A percentile compares a stretch with the other conserved stretches of the same genome.
phyloP scores from a whole-genome alignment of 2,329 filamentous ascomycete species.

The Colletotrichum cereale region DNA sequence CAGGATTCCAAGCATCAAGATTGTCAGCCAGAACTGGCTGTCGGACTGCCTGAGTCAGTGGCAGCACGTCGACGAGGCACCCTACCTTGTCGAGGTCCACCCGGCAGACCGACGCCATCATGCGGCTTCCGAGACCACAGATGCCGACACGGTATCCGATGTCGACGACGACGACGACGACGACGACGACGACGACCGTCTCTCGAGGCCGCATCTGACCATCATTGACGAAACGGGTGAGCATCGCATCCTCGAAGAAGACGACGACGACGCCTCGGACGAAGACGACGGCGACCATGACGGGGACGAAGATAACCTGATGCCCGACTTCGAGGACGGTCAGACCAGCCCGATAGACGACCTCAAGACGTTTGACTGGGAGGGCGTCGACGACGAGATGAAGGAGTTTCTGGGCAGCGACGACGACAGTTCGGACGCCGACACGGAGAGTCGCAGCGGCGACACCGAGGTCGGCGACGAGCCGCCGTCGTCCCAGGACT shows the following conservation, averaged over 20 bases:
- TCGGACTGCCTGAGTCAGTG: conserved; percentile 87
- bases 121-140: conserved; percentile 49
- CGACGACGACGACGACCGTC: conserved; percentile 42
- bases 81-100: conserved; percentile 82
- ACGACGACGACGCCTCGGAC: conserved; percentile 51
- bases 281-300: conserved; percentile 51
- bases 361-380: conserved; percentile 71
- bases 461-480: conserved; percentile 41
- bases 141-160: conserved; percentile 34
- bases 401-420: conserved; percentile 77
- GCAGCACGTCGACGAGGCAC: conserved; percentile 81
- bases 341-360: conserved; percentile 66
- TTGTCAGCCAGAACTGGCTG: conserved; percentile 93
- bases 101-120: conserved; percentile 69
- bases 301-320: conserved; percentile 60
- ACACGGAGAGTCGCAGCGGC: conserved; percentile 44
- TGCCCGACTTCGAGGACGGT: conserved; percentile 63
- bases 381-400: conserved; percentile 77
- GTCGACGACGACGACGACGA: conserved; percentile 43
- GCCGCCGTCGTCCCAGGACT: conserved; percentile 27
- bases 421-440: conserved; percentile 61
- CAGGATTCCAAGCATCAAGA: conserved; percentile 83
- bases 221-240: conserved; percentile 58
- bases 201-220: conserved; percentile 61
- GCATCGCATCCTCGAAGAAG: conserved; percentile 54